Base-by-base conservation (phyloP, 306 rosid genomes). In the Cotoneaster glaucophyllus region DNA sequence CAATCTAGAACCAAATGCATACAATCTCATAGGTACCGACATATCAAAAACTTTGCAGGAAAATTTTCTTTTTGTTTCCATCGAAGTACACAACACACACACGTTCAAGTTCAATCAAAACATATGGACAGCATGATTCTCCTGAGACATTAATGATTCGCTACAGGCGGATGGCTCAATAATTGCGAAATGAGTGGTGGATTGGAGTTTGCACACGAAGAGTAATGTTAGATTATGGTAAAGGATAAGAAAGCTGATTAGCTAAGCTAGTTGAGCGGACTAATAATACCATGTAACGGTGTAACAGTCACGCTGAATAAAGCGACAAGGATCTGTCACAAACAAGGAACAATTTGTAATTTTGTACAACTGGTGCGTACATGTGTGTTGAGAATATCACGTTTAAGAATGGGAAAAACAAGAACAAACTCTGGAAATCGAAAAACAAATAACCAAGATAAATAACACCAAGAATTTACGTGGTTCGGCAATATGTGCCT, bases 121-220 rank as follows among this genome's bases (percentile, higher is more conserved):
- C 73, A 62, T 59, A 68, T 65, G 83, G 80, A 76, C 85, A 73
- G 22, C 50, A 72, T 52, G 67, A 89, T 81, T 78, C 81, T 80
- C 73, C 71, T 22, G 66, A 67, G 79, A 69, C 74, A 73, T 73
- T 67, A 73, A 67, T 81, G 81, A 34, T 15, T 77, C 71, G 73
- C 69, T 76, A 65, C 14, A 67, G 80, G 58, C 1, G 6, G 44
- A 43, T 11, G 69, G 57, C 72, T 76, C 81, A 87, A 81, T 87
- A 75, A 84, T 86, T 86, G 79, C 64, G 48, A 77, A 79, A 61
- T 57, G 70, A 87, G 78, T 81, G 89, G 83, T 84, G 90, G 83
- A 78, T 80, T 61, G 24, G 28, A 44, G 31, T 19, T 28, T 76
- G 64, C 67, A 68, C 63, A 41, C 31, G 52, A 73, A 76, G 54